Conservation (phyloP, 768 basidiomycete genomes). For the Phanerodontia chrysosporium region DNA sequence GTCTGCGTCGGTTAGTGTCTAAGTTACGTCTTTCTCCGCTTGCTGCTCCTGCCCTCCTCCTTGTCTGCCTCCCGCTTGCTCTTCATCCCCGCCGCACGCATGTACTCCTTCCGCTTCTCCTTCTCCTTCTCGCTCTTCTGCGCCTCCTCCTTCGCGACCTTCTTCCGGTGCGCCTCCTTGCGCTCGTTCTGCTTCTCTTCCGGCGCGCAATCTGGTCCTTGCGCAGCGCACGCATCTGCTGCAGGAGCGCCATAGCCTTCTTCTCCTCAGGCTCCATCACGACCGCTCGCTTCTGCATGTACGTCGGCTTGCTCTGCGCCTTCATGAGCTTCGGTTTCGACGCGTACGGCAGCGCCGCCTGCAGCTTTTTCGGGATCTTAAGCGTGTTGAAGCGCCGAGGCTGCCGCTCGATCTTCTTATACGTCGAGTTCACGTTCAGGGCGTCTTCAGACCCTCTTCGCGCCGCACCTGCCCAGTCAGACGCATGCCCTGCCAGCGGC, state of each 20-base stretch:
- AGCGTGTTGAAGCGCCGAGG: slow-evolving; percentile 89
- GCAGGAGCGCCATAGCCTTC: slow-evolving; percentile 83
- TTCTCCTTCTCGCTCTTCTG: slow-evolving; percentile 63
- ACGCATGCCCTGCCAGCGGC: slow-evolving; percentile 91
- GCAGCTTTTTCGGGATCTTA: slow-evolving; percentile 84
- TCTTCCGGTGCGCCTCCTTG: slow-evolving; percentile 64
- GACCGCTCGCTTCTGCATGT: slow-evolving; percentile 91
- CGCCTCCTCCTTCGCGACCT: slow-evolving; percentile 64
- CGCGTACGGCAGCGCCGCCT: slow-evolving; percentile 85
- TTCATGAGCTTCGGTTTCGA: slow-evolving; percentile 86
- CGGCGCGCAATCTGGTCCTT: slow-evolving; percentile 82
- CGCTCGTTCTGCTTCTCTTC: slow-evolving; percentile 83
- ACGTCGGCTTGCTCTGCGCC: slow-evolving; percentile 72
- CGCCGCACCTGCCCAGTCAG: slow-evolving; percentile 88
- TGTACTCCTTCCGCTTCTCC: slow-evolving; percentile 72
- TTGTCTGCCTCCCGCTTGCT: slow-evolving; percentile 59
- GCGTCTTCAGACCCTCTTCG: slow-evolving; percentile 83
- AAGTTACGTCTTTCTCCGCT: slow-evolving; percentile 32
- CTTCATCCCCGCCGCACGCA: slow-evolving; percentile 69
- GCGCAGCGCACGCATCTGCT: slow-evolving; percentile 88
- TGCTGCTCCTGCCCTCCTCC: slow-evolving; percentile 54
- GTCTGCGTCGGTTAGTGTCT: too few relatives aligned
- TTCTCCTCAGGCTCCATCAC: slow-evolving; percentile 95
- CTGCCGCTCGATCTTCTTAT: slow-evolving; percentile 77
- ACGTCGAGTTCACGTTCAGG: slow-evolving; percentile 80